Evolutionary conservation across 2,329 filamentous ascomycete species (phyloP), one percentile per base, ranked within the genome.

Genomic region (Exophiala oligosperma): DNA sequence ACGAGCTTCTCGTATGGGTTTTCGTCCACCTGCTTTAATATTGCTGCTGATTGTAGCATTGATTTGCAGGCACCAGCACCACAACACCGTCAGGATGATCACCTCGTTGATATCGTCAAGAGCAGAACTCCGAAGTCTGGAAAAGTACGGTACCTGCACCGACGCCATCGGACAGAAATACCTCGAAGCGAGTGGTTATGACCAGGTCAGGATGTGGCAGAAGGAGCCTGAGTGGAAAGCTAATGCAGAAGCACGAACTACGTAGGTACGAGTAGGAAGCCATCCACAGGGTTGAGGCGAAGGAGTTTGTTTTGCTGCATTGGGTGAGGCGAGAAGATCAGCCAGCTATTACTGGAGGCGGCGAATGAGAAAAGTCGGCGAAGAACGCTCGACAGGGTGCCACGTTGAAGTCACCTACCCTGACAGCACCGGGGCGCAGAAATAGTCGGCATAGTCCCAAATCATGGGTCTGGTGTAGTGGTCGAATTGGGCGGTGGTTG

Each of bases 271-370:
- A 9, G 32, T 35, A 35, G 32, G 32, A 9, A 35, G 11, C 2
- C 32, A 35, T 11, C 6, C 6, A 35, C 4, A 11, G 11, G 11
- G 7, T 2, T 2, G 32, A 8, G 21, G 40, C n/a, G 40, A 43
- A n/a, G 21, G 21, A 23, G 40, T 23, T 5, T 43, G 40, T 2
- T 17, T 43, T 23, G 14, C 6, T 17, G 40, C 40, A 17, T 17
- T 59, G 14, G 49, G 49, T 59, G 56, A 63, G 60, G 60, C 60
- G 57, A 49, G 60, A 48, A 49, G 57, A 56, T 54, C 49, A 50
- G 49, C 54, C 60, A 60, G 47, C 50, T 59, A 37, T 60, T 24
- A 48, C 26, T 50, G 60, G 57, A 60, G 57, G 61, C 57, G 38
- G 40, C 54, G 49, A 58, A 55, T 58, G 52, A 50, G 49, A 40